These are phyloP conservation scores for Cyberlindnera americana DNA, from an alignment of 805 yeast species.

Conservation along the genomic window DNA sequence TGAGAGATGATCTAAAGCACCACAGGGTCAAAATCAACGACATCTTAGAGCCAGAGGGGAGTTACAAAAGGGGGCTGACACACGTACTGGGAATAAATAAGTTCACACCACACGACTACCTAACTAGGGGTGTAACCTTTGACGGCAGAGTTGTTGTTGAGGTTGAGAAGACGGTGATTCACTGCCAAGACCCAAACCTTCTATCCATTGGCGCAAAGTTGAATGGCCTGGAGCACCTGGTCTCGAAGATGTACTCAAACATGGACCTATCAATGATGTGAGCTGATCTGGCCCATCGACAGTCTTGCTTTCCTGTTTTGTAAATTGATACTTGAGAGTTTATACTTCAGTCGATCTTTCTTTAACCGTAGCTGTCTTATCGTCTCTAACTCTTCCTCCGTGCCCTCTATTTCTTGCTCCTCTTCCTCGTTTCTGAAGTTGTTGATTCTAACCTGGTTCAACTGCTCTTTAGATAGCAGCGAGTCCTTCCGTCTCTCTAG, in stretches of 20 bases:
- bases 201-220: constrained; percentile 61
- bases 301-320: constrained; percentile 26
- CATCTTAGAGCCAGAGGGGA: constrained; percentile 39
- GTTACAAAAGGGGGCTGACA: constrained; percentile 27
- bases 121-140: constrained; percentile 63
- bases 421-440: constrained; percentile 17
- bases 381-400: constrained; percentile 35
- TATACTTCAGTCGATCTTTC: constrained; percentile 42
- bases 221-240: constrained; percentile 48
- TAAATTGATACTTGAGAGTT: constrained; percentile 30
- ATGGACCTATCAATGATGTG: constrained; percentile 25
- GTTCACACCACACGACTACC: constrained; percentile 44
- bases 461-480: constrained; percentile 36
- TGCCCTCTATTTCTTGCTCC: constrained; percentile 26
- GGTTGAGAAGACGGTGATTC: constrained; percentile 52
- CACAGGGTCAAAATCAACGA: constrained; percentile 36
- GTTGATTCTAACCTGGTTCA: constrained; percentile 39
- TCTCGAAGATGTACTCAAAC: constrained; percentile 25
- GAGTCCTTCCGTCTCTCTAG: constrained; percentile 32
- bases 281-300: constrained; percentile 22
- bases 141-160: constrained; percentile 58
- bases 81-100: constrained; percentile 32
- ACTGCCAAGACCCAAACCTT: constrained; percentile 65
- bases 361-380: constrained; percentile 39
- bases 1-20: constrained; percentile 52